Percentiles rank a stretch among this genome's conserved stretches.
Evolutionary conservation across 805 yeast genomes (phyloP).

Genomic region (Saturnispora mendoncae): DNA sequence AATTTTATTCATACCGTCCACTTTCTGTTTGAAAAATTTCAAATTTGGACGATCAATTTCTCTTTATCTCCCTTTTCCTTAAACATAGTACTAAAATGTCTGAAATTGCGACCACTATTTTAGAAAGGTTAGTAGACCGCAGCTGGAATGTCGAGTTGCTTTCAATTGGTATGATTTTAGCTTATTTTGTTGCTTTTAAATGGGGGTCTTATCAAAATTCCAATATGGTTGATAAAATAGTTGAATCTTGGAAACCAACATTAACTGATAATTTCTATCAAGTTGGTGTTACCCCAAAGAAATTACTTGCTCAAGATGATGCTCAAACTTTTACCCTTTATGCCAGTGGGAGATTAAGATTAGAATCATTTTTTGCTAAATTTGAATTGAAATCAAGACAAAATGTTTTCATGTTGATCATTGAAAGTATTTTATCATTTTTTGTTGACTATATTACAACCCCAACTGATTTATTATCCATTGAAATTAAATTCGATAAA

Average conservation of each 20-base stretch:
- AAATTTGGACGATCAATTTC: too few species aligned
- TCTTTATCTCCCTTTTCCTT: neutral
- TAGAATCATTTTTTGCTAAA: constrained; percentile 52
- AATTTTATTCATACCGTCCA: too few species aligned
- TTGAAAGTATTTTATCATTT: constrained; percentile 54
- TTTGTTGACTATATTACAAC: constrained; percentile 46
- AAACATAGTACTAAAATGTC: neutral
- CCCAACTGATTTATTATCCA: constrained; percentile 52
- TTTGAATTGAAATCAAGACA: constrained; percentile 71
- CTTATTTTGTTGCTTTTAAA: constrained; percentile 42
- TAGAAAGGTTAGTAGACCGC: constrained; percentile 48
- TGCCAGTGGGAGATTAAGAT: constrained; percentile 82
- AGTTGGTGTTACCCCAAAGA: constrained; percentile 49
- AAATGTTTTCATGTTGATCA: constrained; percentile 56
- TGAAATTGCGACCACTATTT: constrained; percentile 48
- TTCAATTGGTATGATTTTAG: constrained; percentile 42
- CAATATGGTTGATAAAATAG: constrained; percentile 43
- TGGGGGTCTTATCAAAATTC: constrained; percentile 56
- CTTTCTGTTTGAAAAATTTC: too few species aligned
- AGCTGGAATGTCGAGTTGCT: constrained; percentile 72
- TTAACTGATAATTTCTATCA: constrained; percentile 66
- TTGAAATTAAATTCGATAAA: constrained; percentile 48
- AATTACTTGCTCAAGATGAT: constrained; percentile 51
- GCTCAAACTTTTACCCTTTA: constrained; percentile 56
- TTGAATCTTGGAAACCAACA: constrained; percentile 37